These are phyloP conservation scores for Immersiporthe knoxdaviesiana DNA, from an alignment of 2,329 filamentous ascomycete genomes.

Conservation along the genomic window DNA sequence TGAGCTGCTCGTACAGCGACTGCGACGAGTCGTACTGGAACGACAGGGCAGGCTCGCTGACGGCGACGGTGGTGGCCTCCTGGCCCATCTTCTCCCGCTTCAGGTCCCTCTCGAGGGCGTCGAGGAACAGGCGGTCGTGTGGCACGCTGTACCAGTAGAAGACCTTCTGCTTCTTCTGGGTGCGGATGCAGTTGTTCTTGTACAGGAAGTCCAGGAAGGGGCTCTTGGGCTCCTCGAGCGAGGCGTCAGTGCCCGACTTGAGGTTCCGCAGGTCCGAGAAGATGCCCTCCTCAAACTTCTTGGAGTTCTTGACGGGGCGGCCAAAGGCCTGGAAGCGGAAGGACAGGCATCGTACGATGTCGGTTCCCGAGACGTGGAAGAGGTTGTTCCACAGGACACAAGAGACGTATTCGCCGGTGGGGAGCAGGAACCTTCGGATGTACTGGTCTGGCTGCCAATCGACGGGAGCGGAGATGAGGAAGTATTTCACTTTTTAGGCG, in stretches of 20 bases:
- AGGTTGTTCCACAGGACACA: slow-evolving; percentile 98
- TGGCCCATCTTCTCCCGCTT: slow-evolving; percentile 99
- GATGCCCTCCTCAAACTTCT: slow-evolving; percentile 99
- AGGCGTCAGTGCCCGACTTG: slow-evolving; percentile 97
- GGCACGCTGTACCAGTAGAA: slow-evolving; percentile 99
- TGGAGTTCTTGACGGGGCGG: slow-evolving; percentile 97
- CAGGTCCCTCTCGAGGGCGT: slow-evolving; percentile 93
- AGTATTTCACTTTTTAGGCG: slow-evolving; percentile 82
- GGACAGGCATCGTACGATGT: slow-evolving; percentile 96
- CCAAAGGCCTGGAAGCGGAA: slow-evolving; percentile 99
- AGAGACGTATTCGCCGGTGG: slow-evolving; percentile 97
- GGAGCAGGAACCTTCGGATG: slow-evolving; percentile 91
- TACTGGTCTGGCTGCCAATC: slow-evolving; percentile 98
- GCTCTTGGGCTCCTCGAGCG: slow-evolving; percentile 97
- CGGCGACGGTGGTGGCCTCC: slow-evolving; percentile 93
- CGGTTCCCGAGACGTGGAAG: slow-evolving; percentile 98
- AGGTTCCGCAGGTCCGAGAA: slow-evolving; percentile 98
- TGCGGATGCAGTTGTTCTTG: slow-evolving; percentile 99
- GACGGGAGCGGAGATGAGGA: slow-evolving; percentile 96
- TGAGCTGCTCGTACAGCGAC: slow-evolving; percentile 98
- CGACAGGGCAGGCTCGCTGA: slow-evolving; percentile 94
- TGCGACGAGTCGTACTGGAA: slow-evolving; percentile 99
- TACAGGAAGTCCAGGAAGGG: slow-evolving; percentile 98
- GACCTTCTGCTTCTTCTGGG: slow-evolving; percentile 99
- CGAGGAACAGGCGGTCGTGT: slow-evolving; percentile 94